Evolutionary conservation across 2,329 filamentous ascomycete species (phyloP), one percentile per base, ranked within the genome.

Genomic region (Hawksworthiomyces lignivorus): DNA sequence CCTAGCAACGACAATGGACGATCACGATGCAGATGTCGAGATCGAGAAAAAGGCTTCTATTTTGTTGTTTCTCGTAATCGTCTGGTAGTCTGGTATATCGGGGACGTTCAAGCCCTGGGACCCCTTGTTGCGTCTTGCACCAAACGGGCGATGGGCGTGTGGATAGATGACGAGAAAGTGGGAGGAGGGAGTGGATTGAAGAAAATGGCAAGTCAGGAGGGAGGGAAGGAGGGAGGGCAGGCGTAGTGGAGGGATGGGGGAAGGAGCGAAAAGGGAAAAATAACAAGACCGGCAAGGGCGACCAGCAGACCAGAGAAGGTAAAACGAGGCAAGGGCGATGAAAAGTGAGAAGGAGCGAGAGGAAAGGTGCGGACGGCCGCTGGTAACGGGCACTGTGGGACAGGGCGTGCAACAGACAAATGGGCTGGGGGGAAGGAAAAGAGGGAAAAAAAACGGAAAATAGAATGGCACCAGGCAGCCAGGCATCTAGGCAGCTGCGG

Each of bases 111-210:
- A 33, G 33, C 38, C 38, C 35, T 35, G 26, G 29, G 27, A 35
- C 39, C 43, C 43, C 43, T 45, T 45, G 43, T 42, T 41, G 38
- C 24, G 38, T 38, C 34, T 45, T 38, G 43, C 43, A 45, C 43
- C 43, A 45, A 45, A 48, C 32, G 41, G 46, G 40, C 40, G 38
- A 32, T 32, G 41, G 46, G 46, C 41, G 46, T 48, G 46, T 48
- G 46, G 41, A 44, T 48, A 48, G 46, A 46, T 48, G 46, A 48
- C 31, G 44, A 46, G 46, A 48, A 46, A 37, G 46, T 44, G 44
- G 46, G 46, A 48, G 46, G 46, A 48, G 46, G 44, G 46, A 46
- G 46, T 48, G 44, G 43, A 44, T 44, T 43, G 44, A 48, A 41
- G 44, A 48, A 45, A 45, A 46, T 39, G 43, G 43, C 43, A 45